phyloP scores from a whole-genome alignment of 75 land plant genomes.

The Sequoia sempervirens region DNA sequence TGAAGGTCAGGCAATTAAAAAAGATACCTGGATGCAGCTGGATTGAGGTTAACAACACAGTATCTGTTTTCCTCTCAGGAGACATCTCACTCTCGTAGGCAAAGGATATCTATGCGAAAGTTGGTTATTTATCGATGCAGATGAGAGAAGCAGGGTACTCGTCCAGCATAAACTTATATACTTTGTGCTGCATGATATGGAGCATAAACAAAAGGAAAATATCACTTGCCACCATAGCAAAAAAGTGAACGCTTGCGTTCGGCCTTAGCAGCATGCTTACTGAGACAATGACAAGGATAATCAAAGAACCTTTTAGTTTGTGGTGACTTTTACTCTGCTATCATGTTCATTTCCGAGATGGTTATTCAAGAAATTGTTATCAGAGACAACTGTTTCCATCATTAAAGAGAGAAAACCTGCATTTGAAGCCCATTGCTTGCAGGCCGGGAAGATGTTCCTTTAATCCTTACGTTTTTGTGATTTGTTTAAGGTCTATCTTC shows the following conservation, averaged over 20 bases:
- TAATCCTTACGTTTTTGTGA: not conserved
- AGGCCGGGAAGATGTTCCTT: not conserved
- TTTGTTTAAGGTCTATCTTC: not conserved
- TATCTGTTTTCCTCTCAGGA: constrained; percentile 26
- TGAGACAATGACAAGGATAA: constrained; percentile 21
- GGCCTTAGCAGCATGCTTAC: constrained; percentile 28
- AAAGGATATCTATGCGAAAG: constrained; percentile 9
- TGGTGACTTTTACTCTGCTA: constrained; percentile 25
- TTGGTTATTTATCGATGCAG: constrained; percentile 8
- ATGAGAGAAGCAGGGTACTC: constrained; percentile 16
- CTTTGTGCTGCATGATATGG: constrained; percentile 28
- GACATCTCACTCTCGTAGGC: constrained; percentile 22
- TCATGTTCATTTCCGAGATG: constrained; percentile 26
- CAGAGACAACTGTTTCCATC: constrained; percentile 37
- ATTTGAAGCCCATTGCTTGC: not conserved
- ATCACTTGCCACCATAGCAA: constrained; percentile 33
- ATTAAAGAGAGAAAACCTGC: constrained; percentile 30
- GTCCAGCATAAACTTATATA: constrained; percentile 13
- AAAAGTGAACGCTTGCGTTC: constrained; percentile 38
- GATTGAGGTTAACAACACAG: constrained; percentile 26
- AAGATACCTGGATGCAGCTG: constrained; percentile 37
- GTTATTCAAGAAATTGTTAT: constrained; percentile 19
- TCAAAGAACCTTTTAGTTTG: constrained; percentile 28
- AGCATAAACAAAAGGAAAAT: constrained; percentile 21
- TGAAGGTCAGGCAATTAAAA: constrained; percentile 21